A percentile compares a stretch with the other conserved stretches of the same genome.
These are phyloP conservation scores for Cyclotella kingstonii DNA, from an alignment of 108 stramenopile genomes.

Conservation along the genomic window DNA sequence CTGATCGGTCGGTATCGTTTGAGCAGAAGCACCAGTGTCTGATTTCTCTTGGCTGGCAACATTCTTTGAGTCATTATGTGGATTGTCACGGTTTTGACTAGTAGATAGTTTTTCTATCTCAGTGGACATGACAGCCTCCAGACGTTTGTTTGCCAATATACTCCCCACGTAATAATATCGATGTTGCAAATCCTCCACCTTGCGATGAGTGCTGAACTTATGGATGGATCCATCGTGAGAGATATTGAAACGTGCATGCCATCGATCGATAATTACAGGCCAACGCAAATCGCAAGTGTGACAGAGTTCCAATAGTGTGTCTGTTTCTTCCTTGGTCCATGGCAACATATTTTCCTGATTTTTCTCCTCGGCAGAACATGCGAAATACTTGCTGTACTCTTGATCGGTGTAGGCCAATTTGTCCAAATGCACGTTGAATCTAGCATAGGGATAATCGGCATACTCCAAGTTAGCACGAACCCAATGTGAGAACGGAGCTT, in stretches of 20 bases:
- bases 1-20: conserved; percentile 10
- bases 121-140: conserved; percentile 27
- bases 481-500: conserved; percentile 72
- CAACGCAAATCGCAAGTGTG: conserved; percentile 88
- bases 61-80: no score
- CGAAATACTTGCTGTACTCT: conserved; percentile 28
- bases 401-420: conserved; percentile 73
- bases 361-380: not conserved
- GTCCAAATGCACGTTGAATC: conserved; percentile 88
- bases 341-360: conserved; percentile 10
- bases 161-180: conserved; percentile 88
- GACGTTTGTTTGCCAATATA: conserved; percentile 48
- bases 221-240: not conserved
- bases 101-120: conserved; percentile 47
- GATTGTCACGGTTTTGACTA: no score
- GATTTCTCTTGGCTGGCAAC: no score
- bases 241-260: conserved; percentile 38
- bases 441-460: conserved; percentile 92
- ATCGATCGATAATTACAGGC: conserved; percentile 89
- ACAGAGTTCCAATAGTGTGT: conserved; percentile 79
- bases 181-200: conserved; percentile 87
- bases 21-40: conserved; percentile 9
- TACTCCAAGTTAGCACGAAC: conserved; percentile 79
- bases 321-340: conserved; percentile 92
- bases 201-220: conserved; percentile 33